These are phyloP conservation scores for Trichosanthes cucumerina DNA, from an alignment of 306 rosid species.

Conservation along the genomic window DNA sequence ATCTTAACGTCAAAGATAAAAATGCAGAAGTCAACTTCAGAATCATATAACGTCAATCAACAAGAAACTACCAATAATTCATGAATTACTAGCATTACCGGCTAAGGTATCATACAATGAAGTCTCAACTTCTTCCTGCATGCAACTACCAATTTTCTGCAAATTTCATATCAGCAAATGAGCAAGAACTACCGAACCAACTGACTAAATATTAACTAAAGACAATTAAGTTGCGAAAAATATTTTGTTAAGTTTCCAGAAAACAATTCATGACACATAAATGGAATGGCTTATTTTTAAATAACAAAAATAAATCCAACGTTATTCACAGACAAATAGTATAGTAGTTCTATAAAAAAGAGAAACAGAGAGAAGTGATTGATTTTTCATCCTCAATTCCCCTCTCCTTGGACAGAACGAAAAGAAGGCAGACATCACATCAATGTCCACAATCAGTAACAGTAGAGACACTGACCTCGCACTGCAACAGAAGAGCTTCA, in stretches of 20 bases:
- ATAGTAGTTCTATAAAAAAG: not conserved
- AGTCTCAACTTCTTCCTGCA: conserved; percentile 88
- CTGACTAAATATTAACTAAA: not conserved
- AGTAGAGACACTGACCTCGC: conserved; percentile 40
- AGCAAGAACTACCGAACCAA: not conserved
- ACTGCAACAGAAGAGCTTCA: conserved; percentile 59
- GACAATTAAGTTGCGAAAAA: not conserved
- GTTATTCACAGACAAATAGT: not conserved
- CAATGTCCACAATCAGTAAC: not conserved
- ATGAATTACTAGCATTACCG: conserved; percentile 38
- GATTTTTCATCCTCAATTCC: not conserved
- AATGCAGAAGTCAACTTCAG: conserved; percentile 12
- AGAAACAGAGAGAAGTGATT: not conserved
- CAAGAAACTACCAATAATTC: conserved; percentile 13
- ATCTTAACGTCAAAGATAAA: conserved; percentile 56
- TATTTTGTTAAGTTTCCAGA: not conserved
- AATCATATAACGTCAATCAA: conserved; percentile 16
- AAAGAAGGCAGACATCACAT: not conserved
- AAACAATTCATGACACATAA: not conserved
- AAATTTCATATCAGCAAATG: conserved; percentile 18
- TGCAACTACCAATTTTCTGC: conserved; percentile 64
- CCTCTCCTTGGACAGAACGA: not conserved
- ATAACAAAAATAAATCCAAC: not conserved
- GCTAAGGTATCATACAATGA: conserved; percentile 58
- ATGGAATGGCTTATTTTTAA: not conserved